Percentiles rank a stretch among this genome's conserved stretches.
phyloP scores from a whole-genome alignment of 495 filamentous ascomycete genomes.

The Penicillium coffeae region DNA sequence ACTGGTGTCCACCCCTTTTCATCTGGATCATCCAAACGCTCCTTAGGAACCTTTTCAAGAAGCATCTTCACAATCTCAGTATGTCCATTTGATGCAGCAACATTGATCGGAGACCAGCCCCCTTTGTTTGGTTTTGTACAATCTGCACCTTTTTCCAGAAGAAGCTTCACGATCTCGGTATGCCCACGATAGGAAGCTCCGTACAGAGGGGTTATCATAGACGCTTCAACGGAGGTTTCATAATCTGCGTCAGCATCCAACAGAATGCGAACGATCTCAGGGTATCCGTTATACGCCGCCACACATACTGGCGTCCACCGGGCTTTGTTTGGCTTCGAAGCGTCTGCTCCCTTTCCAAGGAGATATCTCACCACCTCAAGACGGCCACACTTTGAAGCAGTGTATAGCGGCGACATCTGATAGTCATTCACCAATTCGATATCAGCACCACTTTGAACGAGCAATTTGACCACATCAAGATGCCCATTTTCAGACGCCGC shows the following conservation, averaged over 20 bases:
- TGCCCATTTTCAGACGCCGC: background rate
- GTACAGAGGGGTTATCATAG: background rate
- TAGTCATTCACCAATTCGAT: no score
- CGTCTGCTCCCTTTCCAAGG: no score
- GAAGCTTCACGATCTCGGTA: background rate
- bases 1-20: background rate
- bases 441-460: slow-evolving; percentile 2
- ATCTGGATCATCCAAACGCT: background rate
- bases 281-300: no score
- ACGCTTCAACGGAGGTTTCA: no score
- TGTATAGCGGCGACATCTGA: no score
- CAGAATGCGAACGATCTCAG: no score
- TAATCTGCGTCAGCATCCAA: no score
- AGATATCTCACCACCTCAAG: no score
- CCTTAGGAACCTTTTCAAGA: background rate
- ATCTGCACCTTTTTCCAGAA: background rate
- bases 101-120: background rate
- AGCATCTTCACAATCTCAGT: background rate
- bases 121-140: background rate
- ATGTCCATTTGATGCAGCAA: background rate
- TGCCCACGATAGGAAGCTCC: background rate
- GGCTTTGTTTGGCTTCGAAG: no score
- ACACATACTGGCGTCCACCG: no score
- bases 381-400: no score
- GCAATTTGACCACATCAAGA: background rate